Evolutionary conservation across 176 grass and related monocot genomes (phyloP).

Genomic region (Pontederia paniculata): DNA sequence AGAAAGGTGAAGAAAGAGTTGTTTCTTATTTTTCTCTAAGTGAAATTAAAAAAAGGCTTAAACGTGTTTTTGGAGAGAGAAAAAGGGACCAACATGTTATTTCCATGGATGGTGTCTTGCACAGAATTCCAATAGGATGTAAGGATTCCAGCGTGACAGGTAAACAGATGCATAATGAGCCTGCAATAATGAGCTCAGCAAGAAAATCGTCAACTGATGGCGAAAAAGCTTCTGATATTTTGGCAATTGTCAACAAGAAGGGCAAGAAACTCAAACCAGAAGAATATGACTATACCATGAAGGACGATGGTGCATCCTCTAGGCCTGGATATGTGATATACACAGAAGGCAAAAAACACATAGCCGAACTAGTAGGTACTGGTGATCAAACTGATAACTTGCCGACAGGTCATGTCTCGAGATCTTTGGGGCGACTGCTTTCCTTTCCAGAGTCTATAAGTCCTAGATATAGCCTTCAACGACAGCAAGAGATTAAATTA

Average conservation of each 20-base stretch:
- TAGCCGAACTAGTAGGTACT: conserved; percentile 51
- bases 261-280: conserved; percentile 8
- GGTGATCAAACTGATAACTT: conserved; percentile 26
- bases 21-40: conserved; percentile 10
- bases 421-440: conserved; percentile 56
- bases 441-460: conserved; percentile 29
- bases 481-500: conserved; percentile 1
- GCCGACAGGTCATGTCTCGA: conserved; percentile 27
- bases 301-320: conserved; percentile 29
- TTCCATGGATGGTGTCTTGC: conserved; percentile 32
- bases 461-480: conserved; percentile 28
- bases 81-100: conserved; percentile 25
- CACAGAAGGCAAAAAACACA: conserved; percentile 65
- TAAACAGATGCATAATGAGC: conserved; percentile 30
- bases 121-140: conserved; percentile 26
- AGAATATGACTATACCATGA: conserved; percentile 30
- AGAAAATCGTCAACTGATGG: conserved; percentile 32
- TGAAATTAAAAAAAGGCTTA: conserved; percentile 15
- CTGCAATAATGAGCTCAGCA: conserved; percentile 15
- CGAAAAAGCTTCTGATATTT: conserved; percentile 22
- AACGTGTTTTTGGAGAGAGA: conserved; percentile 9
- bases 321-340: conserved; percentile 45
- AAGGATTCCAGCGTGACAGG: conserved; percentile 33
- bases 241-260: conserved; percentile 25
- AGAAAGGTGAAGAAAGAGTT: conserved; percentile 37